Evolutionary conservation across 768 basidiomycete species (phyloP).

Genomic region (Collybia sp.): DNA sequence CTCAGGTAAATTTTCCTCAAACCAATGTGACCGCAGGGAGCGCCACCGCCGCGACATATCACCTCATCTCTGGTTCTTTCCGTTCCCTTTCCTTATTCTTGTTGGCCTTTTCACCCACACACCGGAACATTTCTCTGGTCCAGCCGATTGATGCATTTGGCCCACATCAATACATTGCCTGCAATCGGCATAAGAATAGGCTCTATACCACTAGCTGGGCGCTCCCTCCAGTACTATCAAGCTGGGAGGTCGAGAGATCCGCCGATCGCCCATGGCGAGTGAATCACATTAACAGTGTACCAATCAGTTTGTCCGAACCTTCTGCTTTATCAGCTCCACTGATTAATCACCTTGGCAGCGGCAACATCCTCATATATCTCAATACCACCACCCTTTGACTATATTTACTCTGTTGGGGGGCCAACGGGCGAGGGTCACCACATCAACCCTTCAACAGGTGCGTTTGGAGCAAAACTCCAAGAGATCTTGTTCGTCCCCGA

Average conservation of each 20-base stretch:
- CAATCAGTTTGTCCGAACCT: conserved; percentile 33
- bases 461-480: conserved; percentile 38
- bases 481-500: conserved; percentile 42
- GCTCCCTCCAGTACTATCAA: conserved; percentile 37
- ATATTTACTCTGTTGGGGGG: conserved; percentile 46
- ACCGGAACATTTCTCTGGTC: conserved; percentile 32
- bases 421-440: conserved; percentile 46
- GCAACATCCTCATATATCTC: conserved; percentile 51
- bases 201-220: conserved; percentile 51
- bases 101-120: conserved; percentile 40
- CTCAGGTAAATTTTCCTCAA: conserved; percentile 5
- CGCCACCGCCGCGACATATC: conserved; percentile 13
- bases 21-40: conserved; percentile 4
- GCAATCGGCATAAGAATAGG: conserved; percentile 26
- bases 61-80: conserved; percentile 46
- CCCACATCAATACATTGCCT: conserved; percentile 47
- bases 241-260: conserved; percentile 34
- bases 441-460: conserved; percentile 28
- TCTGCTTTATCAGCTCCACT: not conserved
- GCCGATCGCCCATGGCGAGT: conserved; percentile 22
- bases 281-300: conserved; percentile 35
- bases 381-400: conserved; percentile 41
- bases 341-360: conserved; percentile 21
- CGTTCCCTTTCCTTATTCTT: conserved; percentile 46
- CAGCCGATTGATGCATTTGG: conserved; percentile 40